Base-by-base conservation (phyloP, 2,329 filamentous ascomycete species). In the Bipolaris bicolor region DNA sequence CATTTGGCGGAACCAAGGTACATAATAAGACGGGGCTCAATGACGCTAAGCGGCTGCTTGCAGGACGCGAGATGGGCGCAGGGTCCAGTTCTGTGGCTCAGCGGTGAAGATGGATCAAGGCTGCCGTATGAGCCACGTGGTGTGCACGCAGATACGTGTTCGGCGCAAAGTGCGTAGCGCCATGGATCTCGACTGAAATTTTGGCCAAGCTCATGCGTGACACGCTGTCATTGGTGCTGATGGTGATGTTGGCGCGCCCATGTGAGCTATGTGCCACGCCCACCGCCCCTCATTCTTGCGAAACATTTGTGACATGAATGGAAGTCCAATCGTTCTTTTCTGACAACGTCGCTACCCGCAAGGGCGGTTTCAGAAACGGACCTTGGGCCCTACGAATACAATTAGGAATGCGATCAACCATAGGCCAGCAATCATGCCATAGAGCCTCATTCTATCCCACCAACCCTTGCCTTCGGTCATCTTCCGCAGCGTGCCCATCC, bases 401-500 rank as follows among this genome's bases (percentile, higher is more conserved):
- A 97, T 77, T 73, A 96, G 67, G 34, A 97, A 80, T 16, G 92
- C 84, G 24, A 86, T 78, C n/a, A 96, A 68, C 88, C 92, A 94
- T 61, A 97, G 76, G 29, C 86, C 91, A 68, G 88, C 90, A 47
- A 97, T 92, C 83, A 91, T 90, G 37, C 82, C 89, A 80, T 95
- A 97, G 59, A 97, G 81, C 78, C 94, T 82, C 81, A 96, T 85
- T 50, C 93, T 81, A 5, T 90, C 92, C 86, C 85, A 92, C 90
- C 90, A 96, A 0, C 92, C 92, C 73, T 89, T 88, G 3, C 92
- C 93, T 79, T 97, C 94, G 15, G 89, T 92, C 87, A 96, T 92
- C 50, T 84, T 84, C 65, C 86, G 82, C 72, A 98, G 76, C 68
- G 85, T 83, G 1, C 90, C 89, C 91, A 98, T 96, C 61, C 87